Percentiles rank a stretch among this genome's conserved stretches.
These are phyloP conservation scores for Wickerhamiella azymoides DNA, from an alignment of 805 yeast genomes.

Conservation along the genomic window DNA sequence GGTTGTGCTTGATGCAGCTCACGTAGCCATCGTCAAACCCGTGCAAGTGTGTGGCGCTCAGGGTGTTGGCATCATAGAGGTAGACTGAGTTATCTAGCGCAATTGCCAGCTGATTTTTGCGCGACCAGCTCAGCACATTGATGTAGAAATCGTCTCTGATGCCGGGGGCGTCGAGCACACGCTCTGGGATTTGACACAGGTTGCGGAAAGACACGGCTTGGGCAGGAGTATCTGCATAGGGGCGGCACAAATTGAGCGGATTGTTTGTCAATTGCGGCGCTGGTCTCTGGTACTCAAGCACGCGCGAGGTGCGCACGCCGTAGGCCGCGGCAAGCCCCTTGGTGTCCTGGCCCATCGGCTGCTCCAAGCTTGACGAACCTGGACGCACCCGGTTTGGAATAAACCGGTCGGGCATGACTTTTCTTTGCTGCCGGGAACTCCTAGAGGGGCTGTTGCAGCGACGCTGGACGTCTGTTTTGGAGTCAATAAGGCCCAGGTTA, in stretches of 20 bases:
- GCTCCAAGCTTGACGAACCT: slow-evolving; percentile 3
- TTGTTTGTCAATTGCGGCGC: slow-evolving; percentile 47
- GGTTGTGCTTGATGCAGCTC: slow-evolving; percentile 77
- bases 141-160: slow-evolving; percentile 83
- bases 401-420: slow-evolving; percentile 1
- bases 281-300: slow-evolving; percentile 71
- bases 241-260: slow-evolving; percentile 25
- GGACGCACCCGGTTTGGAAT: slow-evolving; percentile 8
- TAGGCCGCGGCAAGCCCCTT: slow-evolving; percentile 68
- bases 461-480: not conserved
- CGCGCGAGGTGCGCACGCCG: slow-evolving; percentile 72
- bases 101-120: slow-evolving; percentile 66
- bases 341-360: not conserved
- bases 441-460: not conserved
- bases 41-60: slow-evolving; percentile 50
- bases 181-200: slow-evolving; percentile 76
- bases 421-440: not conserved
- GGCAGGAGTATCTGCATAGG: slow-evolving; percentile 25
- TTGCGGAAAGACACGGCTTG: slow-evolving; percentile 33
- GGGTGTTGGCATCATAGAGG: slow-evolving; percentile 82
- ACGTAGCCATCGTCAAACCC: slow-evolving; percentile 29
- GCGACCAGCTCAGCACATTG: slow-evolving; percentile 79
- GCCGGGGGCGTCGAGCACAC: slow-evolving; percentile 94
- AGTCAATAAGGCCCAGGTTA: not conserved
- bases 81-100: slow-evolving; percentile 76